A percentile compares a stretch with the other conserved stretches of the same genome.
Conservation (phyloP, 805 yeast genomes). For the Cyberlindnera americana region DNA sequence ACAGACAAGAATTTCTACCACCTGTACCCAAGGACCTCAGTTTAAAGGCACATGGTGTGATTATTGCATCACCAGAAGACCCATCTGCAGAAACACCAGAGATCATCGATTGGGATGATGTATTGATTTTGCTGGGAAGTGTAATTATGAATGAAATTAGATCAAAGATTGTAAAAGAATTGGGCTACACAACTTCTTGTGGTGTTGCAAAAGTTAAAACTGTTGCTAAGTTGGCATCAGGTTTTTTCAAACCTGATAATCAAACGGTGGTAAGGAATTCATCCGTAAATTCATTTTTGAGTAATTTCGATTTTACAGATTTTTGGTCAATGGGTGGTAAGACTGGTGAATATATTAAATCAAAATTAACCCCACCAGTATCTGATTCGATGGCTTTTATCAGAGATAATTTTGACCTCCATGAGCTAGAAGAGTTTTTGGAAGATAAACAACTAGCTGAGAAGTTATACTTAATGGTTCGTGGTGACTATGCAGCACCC, state of each 20-base stretch:
- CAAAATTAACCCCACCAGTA: constrained; percentile 45
- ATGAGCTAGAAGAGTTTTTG: constrained; percentile 36
- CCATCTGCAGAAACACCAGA: constrained; percentile 5
- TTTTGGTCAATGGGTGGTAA: constrained; percentile 94
- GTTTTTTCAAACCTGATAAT: constrained; percentile 76
- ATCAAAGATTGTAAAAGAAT: constrained; percentile 41
- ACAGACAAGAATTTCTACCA: constrained; percentile 28
- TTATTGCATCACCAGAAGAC: constrained; percentile 16
- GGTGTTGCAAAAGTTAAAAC: constrained; percentile 78
- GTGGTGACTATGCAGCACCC: constrained; percentile 59
- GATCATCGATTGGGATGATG: constrained; percentile 74
- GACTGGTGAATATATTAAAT: constrained; percentile 57
- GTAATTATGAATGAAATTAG: constrained; percentile 54
- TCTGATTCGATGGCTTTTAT: constrained; percentile 49
- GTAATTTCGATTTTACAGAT: constrained; percentile 61
- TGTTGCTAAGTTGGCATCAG: constrained; percentile 84
- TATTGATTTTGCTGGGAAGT: constrained; percentile 65
- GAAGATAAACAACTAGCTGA: constrained; percentile 48
- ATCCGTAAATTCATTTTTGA: constrained; percentile 50
- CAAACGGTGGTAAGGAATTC: constrained; percentile 69
- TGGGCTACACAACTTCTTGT: constrained; percentile 86
- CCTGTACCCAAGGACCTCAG: constrained; percentile 42
- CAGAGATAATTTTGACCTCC: constrained; percentile 42
- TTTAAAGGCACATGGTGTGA: constrained; percentile 20
- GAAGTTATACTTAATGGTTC: constrained; percentile 54